Base-by-base conservation (phyloP, 164 flowering plant genomes). In the Echeveria elegans region DNA sequence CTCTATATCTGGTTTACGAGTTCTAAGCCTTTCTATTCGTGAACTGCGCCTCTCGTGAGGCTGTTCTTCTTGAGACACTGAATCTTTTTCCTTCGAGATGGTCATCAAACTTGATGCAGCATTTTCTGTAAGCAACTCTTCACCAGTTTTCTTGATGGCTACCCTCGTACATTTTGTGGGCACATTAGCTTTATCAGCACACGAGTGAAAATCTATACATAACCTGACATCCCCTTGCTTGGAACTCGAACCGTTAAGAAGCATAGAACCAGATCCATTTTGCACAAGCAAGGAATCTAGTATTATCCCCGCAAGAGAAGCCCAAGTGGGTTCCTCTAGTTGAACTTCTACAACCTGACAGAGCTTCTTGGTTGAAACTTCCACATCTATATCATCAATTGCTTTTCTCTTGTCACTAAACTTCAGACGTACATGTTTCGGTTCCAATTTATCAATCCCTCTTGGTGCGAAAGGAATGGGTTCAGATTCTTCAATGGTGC, bases 381-480 rank as follows among this genome's bases (percentile, higher is more conserved):
- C 72, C 66, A 75, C 82, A 68, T 77, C 79, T 38, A 66, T 41
- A 64, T 67, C 66, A 9, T 74, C 78, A 12, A 74, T 53, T 73
- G 83, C 77, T 76, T 86, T 91, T 79, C 97, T 85, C 80, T 89
- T 91, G 68, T 80, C 81, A 63, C 70, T 72, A 69, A 94, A 94
- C 75, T 80, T 89, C 37, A 94, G 85, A 14, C 92, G 81, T 37
- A 77, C 83, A 85, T 94, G 99, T 72, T 82, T 82, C 5, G 99
- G 96, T 79, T 91, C 85, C 78, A 94, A 79, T 76, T 84, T 88
- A 76, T 94, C 99, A 62, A 94, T 85, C 69, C 99, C 97, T 78
- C 82, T 85, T 28, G 97, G 96, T 37, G 89, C 87, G 84, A 86
- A 94, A 58, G 96, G 96, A 70, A 80, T 68, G 63, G 84, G 80